Conservation (phyloP, 805 yeast genomes). For the Candida vaughaniae region DNA sequence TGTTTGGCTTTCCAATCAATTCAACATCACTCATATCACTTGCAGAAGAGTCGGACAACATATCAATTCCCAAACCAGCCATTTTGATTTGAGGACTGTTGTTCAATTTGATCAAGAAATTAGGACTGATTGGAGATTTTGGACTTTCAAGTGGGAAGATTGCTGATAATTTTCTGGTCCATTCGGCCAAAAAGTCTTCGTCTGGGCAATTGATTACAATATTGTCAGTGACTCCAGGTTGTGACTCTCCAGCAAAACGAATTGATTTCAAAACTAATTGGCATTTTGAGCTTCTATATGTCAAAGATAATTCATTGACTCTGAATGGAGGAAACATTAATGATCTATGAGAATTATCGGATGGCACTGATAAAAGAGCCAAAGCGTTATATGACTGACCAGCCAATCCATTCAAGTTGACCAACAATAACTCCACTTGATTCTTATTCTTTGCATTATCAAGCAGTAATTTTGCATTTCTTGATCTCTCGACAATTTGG, state of each 20-base stretch:
- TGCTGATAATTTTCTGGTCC: constrained; percentile 30
- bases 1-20: not conserved
- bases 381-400: constrained; percentile 30
- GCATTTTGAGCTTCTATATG: constrained; percentile 13
- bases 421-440: constrained; percentile 32
- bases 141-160: constrained; percentile 34
- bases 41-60: constrained; percentile 15
- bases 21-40: constrained; percentile 6
- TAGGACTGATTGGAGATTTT: constrained; percentile 20
- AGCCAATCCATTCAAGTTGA: constrained; percentile 25
- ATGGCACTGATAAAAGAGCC: constrained; percentile 31
- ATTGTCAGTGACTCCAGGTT: constrained; percentile 11
- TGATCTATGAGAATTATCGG: constrained; percentile 22
- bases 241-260: constrained; percentile 16
- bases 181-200: constrained; percentile 19
- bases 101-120: constrained; percentile 20
- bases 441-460: constrained; percentile 13
- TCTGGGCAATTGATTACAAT: constrained; percentile 17
- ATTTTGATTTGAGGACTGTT: constrained; percentile 16
- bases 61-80: constrained; percentile 36
- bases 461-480: constrained; percentile 18
- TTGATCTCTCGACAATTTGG: constrained; percentile 37
- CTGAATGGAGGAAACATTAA: constrained; percentile 44
- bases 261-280: constrained; percentile 16
- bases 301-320: constrained; percentile 14